Evolutionary conservation across 306 rosid genomes (phyloP).

Genomic region (Malus domestica): ASM211411v1 NC_041796.1:6034001-6034500

Average conservation of each 20-base stretch:
- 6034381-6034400: not conserved
- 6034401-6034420: not conserved
- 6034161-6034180: no score
- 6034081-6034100: constrained; percentile 99
- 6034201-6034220: not conserved
- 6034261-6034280: not conserved
- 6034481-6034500: constrained; percentile 8
- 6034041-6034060: constrained; percentile 58
- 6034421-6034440: not conserved
- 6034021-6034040: constrained; percentile 64
- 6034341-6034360: no score
- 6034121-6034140: not conserved
- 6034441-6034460: not conserved
- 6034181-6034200: not conserved
- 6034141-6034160: not conserved
- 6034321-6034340: no score
- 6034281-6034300: not conserved
- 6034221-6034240: not conserved
- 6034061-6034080: constrained; percentile 98
- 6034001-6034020: constrained; percentile 52
- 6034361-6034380: not conserved
- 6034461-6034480: not conserved
- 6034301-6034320: not conserved
- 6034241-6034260: not conserved
- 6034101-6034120: constrained; percentile 28